Percentiles rank a stretch among this genome's conserved stretches.
Evolutionary conservation across 2,329 filamentous ascomycete species (phyloP).

Genomic region (Botrytis medusae): DNA sequence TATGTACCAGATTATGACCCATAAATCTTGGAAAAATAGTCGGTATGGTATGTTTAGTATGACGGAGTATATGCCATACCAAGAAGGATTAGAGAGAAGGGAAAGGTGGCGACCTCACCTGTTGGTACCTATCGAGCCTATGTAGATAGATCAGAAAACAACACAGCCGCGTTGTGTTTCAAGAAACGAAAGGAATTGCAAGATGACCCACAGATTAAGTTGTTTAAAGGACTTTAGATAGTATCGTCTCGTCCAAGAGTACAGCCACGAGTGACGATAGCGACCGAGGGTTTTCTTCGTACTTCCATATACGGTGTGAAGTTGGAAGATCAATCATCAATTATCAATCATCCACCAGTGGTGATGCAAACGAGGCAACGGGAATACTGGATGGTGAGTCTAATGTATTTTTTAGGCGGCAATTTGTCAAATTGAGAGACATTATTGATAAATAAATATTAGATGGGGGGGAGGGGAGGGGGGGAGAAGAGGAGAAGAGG

Average conservation of each 20-base stretch:
- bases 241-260: background rate
- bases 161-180: constrained; percentile 1
- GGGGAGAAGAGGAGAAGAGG: background rate
- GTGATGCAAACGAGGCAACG: background rate
- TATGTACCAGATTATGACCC: background rate
- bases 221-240: background rate
- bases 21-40: background rate
- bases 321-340: background rate
- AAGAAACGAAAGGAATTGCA: background rate
- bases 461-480: no score
- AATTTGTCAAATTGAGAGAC: background rate
- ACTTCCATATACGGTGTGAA: background rate
- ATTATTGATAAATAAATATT: background rate
- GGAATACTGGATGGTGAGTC: background rate
- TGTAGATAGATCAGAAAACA: background rate
- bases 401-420: background rate
- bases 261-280: background rate
- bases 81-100: background rate
- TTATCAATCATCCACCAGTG: no score
- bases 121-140: background rate
- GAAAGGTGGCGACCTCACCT: background rate
- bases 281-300: background rate
- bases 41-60: background rate
- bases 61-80: background rate
- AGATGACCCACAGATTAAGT: background rate